Conservation (phyloP, 208 protist species). For the Wallacemonas rigidus region DNA sequence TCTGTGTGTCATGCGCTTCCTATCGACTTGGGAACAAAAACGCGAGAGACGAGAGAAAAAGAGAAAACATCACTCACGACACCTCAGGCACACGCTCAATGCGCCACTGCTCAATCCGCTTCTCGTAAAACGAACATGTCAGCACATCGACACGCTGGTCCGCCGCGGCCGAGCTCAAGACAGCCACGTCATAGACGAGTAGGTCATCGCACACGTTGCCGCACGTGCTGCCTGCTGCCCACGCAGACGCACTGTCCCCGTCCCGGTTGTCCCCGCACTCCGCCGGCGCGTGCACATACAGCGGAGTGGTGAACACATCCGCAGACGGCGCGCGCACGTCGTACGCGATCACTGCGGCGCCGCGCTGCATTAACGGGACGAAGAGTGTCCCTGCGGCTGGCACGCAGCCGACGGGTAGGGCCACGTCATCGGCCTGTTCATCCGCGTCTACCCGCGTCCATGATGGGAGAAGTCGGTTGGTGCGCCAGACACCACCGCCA, state of each 20-base stretch:
- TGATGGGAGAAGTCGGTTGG: slow-evolving; percentile 46
- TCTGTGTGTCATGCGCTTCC: not conserved
- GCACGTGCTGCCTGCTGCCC: not conserved
- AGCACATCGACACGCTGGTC: slow-evolving; percentile 26
- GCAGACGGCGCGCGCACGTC: slow-evolving; percentile 30
- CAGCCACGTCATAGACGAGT: slow-evolving; percentile 79
- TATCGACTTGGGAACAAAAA: no score
- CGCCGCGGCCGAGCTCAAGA: slow-evolving; percentile 20
- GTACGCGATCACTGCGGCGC: slow-evolving; percentile 73
- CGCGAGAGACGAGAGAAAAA: not conserved
- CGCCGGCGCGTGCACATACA: slow-evolving; percentile 17
- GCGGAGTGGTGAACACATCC: slow-evolving; percentile 37
- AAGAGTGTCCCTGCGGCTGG: slow-evolving; percentile 50
- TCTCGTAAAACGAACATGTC: slow-evolving; percentile 85
- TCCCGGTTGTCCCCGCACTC: not conserved
- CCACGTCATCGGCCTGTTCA: not conserved
- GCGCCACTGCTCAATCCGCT: slow-evolving; percentile 60
- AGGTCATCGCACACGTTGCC: slow-evolving; percentile 30
- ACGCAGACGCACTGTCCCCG: not conserved
- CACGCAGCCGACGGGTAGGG: slow-evolving; percentile 33
- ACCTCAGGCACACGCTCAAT: slow-evolving; percentile 18
- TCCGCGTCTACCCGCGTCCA: not conserved
- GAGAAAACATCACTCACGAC: slow-evolving; percentile 3
- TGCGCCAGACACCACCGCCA: slow-evolving; percentile 85
- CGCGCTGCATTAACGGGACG: slow-evolving; percentile 86